Percentiles rank a stretch among this genome's conserved stretches.
These are phyloP conservation scores for Cyclotella kingstonii DNA, from an alignment of 108 stramenopile genomes.

Conservation along the genomic window DNA sequence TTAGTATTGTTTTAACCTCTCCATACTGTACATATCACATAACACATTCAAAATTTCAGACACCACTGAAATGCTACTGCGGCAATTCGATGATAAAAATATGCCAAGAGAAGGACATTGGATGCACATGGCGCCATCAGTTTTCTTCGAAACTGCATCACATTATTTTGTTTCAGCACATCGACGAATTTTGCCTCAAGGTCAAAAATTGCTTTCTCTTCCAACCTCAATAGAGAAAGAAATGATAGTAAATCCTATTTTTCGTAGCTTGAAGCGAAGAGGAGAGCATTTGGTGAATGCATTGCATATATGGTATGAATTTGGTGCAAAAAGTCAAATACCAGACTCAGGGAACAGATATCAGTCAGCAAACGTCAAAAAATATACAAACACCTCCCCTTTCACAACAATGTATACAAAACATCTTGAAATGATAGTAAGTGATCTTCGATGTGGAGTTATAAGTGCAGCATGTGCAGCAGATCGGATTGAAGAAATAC, in stretches of 20 bases:
- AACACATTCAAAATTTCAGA: too few species aligned
- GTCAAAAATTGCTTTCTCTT: constrained; percentile 58
- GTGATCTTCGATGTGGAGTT: constrained; percentile 49
- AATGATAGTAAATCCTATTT: constrained; percentile 63
- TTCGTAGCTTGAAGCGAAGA: constrained; percentile 57
- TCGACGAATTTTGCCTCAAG: constrained; percentile 64
- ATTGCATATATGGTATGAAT: constrained; percentile 61
- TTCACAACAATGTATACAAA: constrained; percentile 74
- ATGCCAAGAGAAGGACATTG: constrained; percentile 48
- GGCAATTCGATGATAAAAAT: constrained; percentile 58
- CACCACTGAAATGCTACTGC: constrained; percentile 60
- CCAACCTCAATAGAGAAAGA: constrained; percentile 65
- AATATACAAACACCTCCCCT: constrained; percentile 16
- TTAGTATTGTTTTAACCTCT: too few species aligned
- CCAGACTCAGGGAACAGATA: background rate
- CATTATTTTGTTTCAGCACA: constrained; percentile 73
- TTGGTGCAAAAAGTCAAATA: constrained; percentile 41
- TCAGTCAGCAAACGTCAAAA: background rate
- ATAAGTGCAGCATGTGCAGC: constrained; percentile 52
- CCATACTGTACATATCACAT: too few species aligned
- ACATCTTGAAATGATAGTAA: constrained; percentile 61
- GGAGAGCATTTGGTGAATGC: constrained; percentile 66
- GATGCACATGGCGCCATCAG: constrained; percentile 58
- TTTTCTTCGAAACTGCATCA: constrained; percentile 78
- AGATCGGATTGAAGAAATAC: constrained; percentile 43